Conservation (phyloP, 208 protist species). For the Angomonas ambiguus region DNA sequence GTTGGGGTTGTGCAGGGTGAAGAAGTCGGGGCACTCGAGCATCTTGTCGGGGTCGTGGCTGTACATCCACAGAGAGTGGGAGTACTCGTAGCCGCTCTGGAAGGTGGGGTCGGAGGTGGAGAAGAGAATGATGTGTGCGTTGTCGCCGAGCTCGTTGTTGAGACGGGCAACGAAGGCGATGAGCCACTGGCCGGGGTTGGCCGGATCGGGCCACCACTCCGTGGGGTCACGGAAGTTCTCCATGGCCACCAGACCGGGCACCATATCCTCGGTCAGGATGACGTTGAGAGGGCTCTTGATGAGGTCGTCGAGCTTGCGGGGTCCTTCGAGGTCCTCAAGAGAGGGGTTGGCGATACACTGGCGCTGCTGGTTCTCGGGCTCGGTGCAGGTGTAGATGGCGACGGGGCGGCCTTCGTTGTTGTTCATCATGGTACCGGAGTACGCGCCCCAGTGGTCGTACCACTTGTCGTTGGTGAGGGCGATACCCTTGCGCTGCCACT, state of each 20-base stretch:
- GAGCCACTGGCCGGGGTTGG: slow-evolving; percentile 29
- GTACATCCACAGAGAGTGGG: slow-evolving; percentile 37
- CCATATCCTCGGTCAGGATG: slow-evolving; percentile 27
- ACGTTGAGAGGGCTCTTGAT: slow-evolving; percentile 32
- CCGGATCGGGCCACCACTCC: slow-evolving; percentile 41
- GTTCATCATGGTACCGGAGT: slow-evolving; percentile 47
- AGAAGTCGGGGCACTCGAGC: slow-evolving; percentile 55
- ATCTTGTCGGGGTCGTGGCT: slow-evolving; percentile 27
- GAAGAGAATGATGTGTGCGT: slow-evolving; percentile 42
- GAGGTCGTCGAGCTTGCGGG: slow-evolving; percentile 25
- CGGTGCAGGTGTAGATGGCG: slow-evolving; percentile 44
- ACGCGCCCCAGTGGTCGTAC: slow-evolving; percentile 45
- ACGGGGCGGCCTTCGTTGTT: slow-evolving; percentile 32
- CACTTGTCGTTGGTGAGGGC: slow-evolving; percentile 30
- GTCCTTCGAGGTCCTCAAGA: slow-evolving; percentile 16
- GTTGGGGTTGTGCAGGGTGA: slow-evolving; percentile 20
- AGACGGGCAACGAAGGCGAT: slow-evolving; percentile 41
- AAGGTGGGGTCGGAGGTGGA: slow-evolving; percentile 34
- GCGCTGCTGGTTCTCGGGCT: slow-evolving; percentile 32
- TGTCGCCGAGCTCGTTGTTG: slow-evolving; percentile 26
- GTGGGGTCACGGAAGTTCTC: slow-evolving; percentile 51
- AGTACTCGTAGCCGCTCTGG: slow-evolving; percentile 39
- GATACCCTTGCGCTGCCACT: slow-evolving; percentile 33
- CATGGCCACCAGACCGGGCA: slow-evolving; percentile 29
- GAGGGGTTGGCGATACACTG: slow-evolving; percentile 41